phyloP scores from a whole-genome alignment of 345 rosid genomes.

The Gossypium stocksii region DNA sequence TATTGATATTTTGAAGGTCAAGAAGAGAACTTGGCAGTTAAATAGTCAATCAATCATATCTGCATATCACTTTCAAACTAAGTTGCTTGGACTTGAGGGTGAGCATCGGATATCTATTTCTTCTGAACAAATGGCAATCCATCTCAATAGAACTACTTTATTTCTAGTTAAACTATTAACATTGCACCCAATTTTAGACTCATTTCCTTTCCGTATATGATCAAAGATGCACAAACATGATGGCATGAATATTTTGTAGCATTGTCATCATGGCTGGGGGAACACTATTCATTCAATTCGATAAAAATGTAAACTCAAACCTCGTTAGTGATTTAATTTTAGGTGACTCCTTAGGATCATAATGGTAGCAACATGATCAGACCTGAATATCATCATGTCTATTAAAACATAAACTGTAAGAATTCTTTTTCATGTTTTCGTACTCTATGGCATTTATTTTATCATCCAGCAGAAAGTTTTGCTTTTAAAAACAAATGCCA shows the following conservation, averaged over 20 bases:
- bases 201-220: not conserved
- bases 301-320: not conserved
- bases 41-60: too few species aligned
- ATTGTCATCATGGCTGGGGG: not conserved
- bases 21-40: not conserved
- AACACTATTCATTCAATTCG: not conserved
- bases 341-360: constrained; percentile 1
- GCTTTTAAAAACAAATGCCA: constrained; percentile 21
- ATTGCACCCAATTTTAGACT: not conserved
- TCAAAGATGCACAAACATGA: not conserved
- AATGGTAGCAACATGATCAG: not conserved
- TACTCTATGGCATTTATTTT: not conserved
- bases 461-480: not conserved
- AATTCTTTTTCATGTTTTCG: not conserved
- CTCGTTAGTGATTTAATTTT: not conserved
- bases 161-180: constrained; percentile 5
- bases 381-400: not conserved
- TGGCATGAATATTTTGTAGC: not conserved
- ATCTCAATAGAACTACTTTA: not conserved
- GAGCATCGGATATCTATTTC: too few species aligned
- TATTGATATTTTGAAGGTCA: not conserved
- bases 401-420: constrained; percentile 5
- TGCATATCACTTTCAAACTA: too few species aligned
- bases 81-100: too few species aligned
- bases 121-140: not conserved